Base-by-base conservation (phyloP, 345 rosid genomes). In the Hypericum androsaemum region DNA sequence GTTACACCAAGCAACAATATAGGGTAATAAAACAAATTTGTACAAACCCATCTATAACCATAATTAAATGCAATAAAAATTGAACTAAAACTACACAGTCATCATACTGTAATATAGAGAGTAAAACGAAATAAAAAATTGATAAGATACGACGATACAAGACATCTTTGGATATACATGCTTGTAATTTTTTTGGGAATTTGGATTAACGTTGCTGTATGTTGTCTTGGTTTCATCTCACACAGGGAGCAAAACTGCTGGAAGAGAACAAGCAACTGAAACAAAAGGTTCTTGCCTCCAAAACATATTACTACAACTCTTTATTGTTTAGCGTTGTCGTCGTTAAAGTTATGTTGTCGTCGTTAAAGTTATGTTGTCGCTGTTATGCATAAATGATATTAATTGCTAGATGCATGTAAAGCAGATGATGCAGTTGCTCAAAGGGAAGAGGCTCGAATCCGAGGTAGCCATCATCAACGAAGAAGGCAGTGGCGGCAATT, bases 401-500 rank as follows among this genome's bases (percentile, higher is more conserved):
- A 22, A 22, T 37, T 47, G 7, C 38, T 48, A 13, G 60, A 63
- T 38, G 57, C 40, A 43, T 62, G 63, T 12, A 60, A 45, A 1
- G 55, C 74, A 46, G 38, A 36, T 9, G 64, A 59, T 75, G 62
- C 73, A 76, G 76, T 75, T 38, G 36, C 66, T 36, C 38, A 75
- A 75, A 16, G 79, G 80, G 6, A 80, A 73, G 46, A 44, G 28
- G 39, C 58, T 32, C 35, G 81, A 82, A 7, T 52, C 69, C 0
- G 77, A 64, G 47, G 39, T 14, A 5, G 71, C 28, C 2, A 53
- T 60, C 7, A 78, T 8, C 47, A n/a, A 61, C 14, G 84, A 83
- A 63, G 87, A 83, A 72, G 84, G 87, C 22, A 7, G 80, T 59
- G 87, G 80, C 72, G 84, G 87, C 22, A 7, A 73, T 60, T 83